Base-by-base conservation (phyloP, 1,284 basidiomycete species). In the Polyporus tsugae region DNA sequence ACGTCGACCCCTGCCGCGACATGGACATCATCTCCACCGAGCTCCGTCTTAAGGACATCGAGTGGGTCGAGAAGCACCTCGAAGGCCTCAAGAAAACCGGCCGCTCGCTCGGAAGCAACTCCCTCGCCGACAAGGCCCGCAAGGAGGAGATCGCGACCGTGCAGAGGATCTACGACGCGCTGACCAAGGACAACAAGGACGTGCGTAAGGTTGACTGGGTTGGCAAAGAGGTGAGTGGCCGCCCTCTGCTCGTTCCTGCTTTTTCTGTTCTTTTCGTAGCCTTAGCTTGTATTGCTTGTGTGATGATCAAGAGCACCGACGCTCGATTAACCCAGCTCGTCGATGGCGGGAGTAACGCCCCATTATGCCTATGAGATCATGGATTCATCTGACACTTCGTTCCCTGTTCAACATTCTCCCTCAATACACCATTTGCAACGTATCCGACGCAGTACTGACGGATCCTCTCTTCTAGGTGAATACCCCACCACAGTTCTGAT, bases 11-110 rank as follows among this genome's bases (percentile, higher is more conserved):
- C 25, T 76, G 95, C 64, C 92, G 98, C 72, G 98, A 99, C 82
- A 99, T 99, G 97, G 92, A 95, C 74, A 98, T 99, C 78, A 99
- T 99, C 80, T 92, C 93, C 74, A 98, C 91, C 41, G 96, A 98
- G 81, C 84, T 98, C 46, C 87, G 97, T 61, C 83, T 99, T 66
- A 99, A 99, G 84, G 98, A 99, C 80, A 98, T 98, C 73, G 98
- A 99, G 78, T 99, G 98, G 98, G 91, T 95, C 15, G 95, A 99
- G 82, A 99, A 99, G 84, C 84, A 91, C 62, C 81, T 98, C 42
- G 97, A 99, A 0, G 83, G 82, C 58, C 80, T 95, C 70, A 95
- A 94, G 82, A 94, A 92, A 82, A 78, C 81, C 52, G 88, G 89
- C 17, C 86, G 94, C 53, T 81, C 88, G 64, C 85, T 96, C 46